Percentiles rank a stretch among this genome's conserved stretches.
These are phyloP conservation scores for Cetraspora pellucida DNA, from an alignment of 192 early-diverging fungal species.

Conservation along the genomic window DNA sequence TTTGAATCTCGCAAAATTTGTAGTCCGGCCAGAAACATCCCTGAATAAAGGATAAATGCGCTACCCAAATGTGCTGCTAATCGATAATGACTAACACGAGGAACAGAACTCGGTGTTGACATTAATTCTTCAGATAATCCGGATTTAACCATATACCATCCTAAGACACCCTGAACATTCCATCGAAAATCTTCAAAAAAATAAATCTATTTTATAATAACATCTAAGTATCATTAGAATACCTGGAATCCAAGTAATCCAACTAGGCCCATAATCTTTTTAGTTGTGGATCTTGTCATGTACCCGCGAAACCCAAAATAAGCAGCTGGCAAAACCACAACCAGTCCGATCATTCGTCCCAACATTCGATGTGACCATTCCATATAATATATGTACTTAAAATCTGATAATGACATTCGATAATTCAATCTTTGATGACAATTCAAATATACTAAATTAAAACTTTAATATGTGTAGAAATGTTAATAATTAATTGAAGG, in stretches of 20 bases:
- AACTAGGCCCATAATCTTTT: conserved; percentile 63
- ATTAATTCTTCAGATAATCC: conserved; percentile 83
- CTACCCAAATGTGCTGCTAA: conserved; percentile 86
- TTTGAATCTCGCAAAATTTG: conserved; percentile 74
- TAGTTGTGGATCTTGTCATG: conserved; percentile 68
- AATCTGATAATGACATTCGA: conserved; percentile 85
- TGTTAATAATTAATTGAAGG: not conserved
- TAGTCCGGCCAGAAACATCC: conserved; percentile 77
- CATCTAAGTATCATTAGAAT: conserved; percentile 1
- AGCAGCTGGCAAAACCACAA: conserved; percentile 82
- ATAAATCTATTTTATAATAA: not conserved
- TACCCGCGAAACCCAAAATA: conserved; percentile 84
- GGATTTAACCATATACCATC: conserved; percentile 98
- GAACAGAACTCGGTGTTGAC: conserved; percentile 75
- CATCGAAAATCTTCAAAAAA: conserved; percentile 28
- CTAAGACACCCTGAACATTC: conserved; percentile 75
- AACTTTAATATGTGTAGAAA: not conserved
- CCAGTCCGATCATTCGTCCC: conserved; percentile 88
- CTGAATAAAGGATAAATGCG: conserved; percentile 86
- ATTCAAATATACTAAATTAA: not conserved
- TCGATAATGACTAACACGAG: conserved; percentile 94
- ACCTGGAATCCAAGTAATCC: conserved; percentile 73
- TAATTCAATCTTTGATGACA: conserved; percentile 71
- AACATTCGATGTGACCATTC: conserved; percentile 97
- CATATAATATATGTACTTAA: conserved; percentile 97